Percentiles rank a stretch among this genome's conserved stretches.
These are phyloP conservation scores for Acanthamoeba lenticulata DNA, from an alignment of 208 protist genomes.

Conservation along the genomic window DNA sequence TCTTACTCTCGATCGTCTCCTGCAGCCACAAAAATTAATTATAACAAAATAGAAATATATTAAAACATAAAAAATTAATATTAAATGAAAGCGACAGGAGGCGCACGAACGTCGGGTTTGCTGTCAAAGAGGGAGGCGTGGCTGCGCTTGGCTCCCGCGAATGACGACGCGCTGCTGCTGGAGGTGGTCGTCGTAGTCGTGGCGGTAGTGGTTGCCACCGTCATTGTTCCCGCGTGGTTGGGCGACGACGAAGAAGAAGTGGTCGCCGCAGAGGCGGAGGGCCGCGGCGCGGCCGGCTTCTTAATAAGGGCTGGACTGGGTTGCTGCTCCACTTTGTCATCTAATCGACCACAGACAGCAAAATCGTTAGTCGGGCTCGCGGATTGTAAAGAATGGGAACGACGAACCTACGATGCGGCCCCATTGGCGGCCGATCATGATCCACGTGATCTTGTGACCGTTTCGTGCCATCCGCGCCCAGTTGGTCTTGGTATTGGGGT, in stretches of 20 bases:
- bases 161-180: neutral
- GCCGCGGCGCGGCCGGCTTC: neutral
- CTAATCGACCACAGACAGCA: neutral
- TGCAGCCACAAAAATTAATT: neutral
- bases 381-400: neutral
- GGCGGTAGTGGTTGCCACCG: neutral
- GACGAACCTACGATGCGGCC: neutral
- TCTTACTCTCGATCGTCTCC: constrained; percentile 13
- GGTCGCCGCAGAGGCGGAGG: neutral
- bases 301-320: neutral
- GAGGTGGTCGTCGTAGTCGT: neutral
- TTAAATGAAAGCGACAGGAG: neutral
- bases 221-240: neutral
- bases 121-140: neutral
- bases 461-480: constrained; percentile 1
- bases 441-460: constrained; percentile 33
- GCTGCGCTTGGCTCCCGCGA: neutral
- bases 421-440: neutral
- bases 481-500: neutral
- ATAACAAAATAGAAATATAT: neutral
- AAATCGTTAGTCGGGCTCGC: neutral
- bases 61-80: neutral
- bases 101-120: neutral
- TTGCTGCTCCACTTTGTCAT: constrained; percentile 20
- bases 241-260: neutral